Evolutionary conservation across 1,284 basidiomycete genomes (phyloP).

Genomic region (Boletellus deceptivus): DNA sequence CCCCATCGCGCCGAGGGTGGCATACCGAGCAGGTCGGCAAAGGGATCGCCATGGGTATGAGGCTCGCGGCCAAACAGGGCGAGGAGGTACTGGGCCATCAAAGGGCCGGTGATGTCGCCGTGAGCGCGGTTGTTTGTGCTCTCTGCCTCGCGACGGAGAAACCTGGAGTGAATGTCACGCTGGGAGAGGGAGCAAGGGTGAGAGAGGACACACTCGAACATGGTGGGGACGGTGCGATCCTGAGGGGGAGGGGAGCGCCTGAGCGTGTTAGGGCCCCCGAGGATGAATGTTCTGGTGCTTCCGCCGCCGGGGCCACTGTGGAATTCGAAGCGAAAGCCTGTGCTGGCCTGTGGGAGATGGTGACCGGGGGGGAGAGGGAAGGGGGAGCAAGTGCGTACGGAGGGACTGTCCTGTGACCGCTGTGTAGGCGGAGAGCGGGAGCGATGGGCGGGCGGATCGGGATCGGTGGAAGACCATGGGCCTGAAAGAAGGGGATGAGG

Average conservation of each 20-base stretch:
- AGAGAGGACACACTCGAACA: conserved; percentile 45
- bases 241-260: conserved; percentile 16
- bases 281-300: conserved; percentile 40
- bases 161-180: conserved; percentile 30
- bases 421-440: conserved; percentile 20
- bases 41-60: conserved; percentile 38
- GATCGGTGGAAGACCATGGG: neutral
- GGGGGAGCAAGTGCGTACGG: conserved; percentile 22
- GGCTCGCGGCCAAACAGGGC: conserved; percentile 50
- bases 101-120: conserved; percentile 50
- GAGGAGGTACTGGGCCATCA: conserved; percentile 73
- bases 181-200: neutral
- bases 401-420: conserved; percentile 12
- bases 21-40: conserved; percentile 37
- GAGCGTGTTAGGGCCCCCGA: conserved; percentile 41
- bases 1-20: conserved; percentile 53
- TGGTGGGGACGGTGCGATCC: conserved; percentile 37
- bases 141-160: conserved; percentile 31
- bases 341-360: conserved; percentile 5
- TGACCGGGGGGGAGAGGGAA: neutral
- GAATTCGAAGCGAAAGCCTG: conserved; percentile 40
- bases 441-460: conserved; percentile 1
- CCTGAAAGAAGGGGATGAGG: conserved; percentile 34
- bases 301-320: conserved; percentile 36
- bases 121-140: conserved; percentile 24